Percentiles rank a stretch among this genome's conserved stretches.
Evolutionary conservation across 805 yeast genomes (phyloP).

Genomic region (Yamadazyma nakazawae): DNA sequence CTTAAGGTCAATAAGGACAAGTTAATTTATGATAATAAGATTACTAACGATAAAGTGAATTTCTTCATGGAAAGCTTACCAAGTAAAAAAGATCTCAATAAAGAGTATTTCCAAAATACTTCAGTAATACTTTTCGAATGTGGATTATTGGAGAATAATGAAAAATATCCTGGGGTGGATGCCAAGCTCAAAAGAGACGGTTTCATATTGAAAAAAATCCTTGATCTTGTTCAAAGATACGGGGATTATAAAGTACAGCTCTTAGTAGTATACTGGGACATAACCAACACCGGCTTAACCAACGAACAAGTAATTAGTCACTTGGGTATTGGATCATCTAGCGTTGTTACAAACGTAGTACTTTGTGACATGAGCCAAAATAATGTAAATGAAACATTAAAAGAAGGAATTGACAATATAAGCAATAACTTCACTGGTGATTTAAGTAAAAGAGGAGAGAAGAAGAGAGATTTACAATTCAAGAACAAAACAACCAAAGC

Average conservation of each 20-base stretch:
- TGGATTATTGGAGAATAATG: constrained; percentile 34
- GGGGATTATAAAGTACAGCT: constrained; percentile 40
- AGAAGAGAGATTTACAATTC: background rate
- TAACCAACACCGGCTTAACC: constrained; percentile 16
- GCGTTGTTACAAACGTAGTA: constrained; percentile 17
- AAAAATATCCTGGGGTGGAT: constrained; percentile 13
- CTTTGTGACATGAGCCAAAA: constrained; percentile 32
- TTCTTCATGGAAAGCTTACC: constrained; percentile 44
- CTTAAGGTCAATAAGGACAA: constrained; percentile 30
- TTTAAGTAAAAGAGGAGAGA: constrained; percentile 28
- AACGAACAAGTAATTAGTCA: constrained; percentile 14
- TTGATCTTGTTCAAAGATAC: constrained; percentile 29
- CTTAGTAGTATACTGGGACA: constrained; percentile 43
- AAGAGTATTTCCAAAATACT: constrained; percentile 35
- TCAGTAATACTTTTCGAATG: constrained; percentile 51
- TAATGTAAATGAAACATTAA: constrained; percentile 25
- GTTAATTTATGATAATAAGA: constrained; percentile 22
- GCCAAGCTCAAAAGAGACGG: constrained; percentile 38
- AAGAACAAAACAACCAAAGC: background rate
- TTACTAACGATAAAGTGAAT: constrained; percentile 23
- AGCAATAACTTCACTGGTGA: constrained; percentile 24
- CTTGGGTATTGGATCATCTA: background rate
- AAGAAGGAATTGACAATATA: constrained; percentile 20
- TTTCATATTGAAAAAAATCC: constrained; percentile 30
- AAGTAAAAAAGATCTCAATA: constrained; percentile 29